Base-by-base conservation (phyloP, 2,329 filamentous ascomycete species). In the Graphiopsis chlorocephala region DNA sequence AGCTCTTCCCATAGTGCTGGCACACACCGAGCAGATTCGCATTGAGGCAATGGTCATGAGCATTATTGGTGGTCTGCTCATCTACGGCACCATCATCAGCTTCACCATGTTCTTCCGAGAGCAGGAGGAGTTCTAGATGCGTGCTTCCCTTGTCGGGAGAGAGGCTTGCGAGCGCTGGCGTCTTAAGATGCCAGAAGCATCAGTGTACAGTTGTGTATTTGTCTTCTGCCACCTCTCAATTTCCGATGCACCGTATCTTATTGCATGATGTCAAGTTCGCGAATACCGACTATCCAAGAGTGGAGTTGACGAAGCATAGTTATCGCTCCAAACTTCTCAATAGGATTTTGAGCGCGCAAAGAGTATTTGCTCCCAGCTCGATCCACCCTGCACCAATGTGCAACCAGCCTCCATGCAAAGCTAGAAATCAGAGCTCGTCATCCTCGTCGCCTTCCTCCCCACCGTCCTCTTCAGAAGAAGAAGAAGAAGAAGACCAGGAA, bases 41-140 rank as follows among this genome's bases (percentile, higher is more conserved):
- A 79, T 90, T 65, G 88, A 92, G 61, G 95, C 95, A 57, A 96
- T 97, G 88, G 82, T 92, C 76, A 99, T 99, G 95, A 96, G 91
- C 61, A 90, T 99, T 72, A 81, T 94, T 61, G 95, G 95, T 29
- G 95, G 95, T 61, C 82, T 97, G 66, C 82, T 99, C 76, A 99
- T 99, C 77, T 99, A 99, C 80, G 92, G 92, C 64, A 99, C 95
- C 57, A 97, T 99, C 76, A 96, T 99, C 80, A 95, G 91, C 81
- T 99, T 99, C 79, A 90, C 91, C 70, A 91, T 97, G 88, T 99
- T 98, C 82, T 99, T 99, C 84, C 90, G 94, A 77, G 93, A 98
- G 79, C 93, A 98, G 77, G 91, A 96, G 76, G 95, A 98, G 73
- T 99, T 98, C 78, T 98, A 61, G 62, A 2, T 11, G 62, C 26